Base-by-base conservation (phyloP, 495 filamentous ascomycete species). In the Talaromyces proteolyticus region DNA sequence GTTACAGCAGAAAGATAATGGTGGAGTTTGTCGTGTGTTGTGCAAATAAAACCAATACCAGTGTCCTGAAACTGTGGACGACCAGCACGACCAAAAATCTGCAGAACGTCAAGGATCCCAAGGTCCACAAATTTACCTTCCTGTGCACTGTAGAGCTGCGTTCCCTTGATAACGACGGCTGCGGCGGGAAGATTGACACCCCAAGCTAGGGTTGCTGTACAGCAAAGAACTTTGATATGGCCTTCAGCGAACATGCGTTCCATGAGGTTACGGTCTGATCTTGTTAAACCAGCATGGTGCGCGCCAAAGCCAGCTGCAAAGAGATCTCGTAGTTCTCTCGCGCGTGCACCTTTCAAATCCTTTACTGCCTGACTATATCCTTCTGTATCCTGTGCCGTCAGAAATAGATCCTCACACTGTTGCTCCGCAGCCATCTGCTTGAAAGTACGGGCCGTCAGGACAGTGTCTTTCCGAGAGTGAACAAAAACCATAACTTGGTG, bases 401-500 rank as follows among this genome's bases (percentile, higher is more conserved):
- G 55, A 53, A 97, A 90, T 0, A 99, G 75, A 54, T 91, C 84
- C 7, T 81, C 68, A 52, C 84, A 87, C 14, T 75, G 75, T 36
- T 95, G 71, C 38, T 97, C 91, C 12, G 81, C 70, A 3, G 93
- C 94, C 76, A 92, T 88, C 57, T 96, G 84, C 50, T 85, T 81
- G 22, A 99, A 77, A 67, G 81, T 87, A 51, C 86, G 87, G 19
- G 93, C 91, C 0, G 92, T 95, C 44, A 82, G 77, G 37, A 95
- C 78, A 1, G 93, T 99, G 58, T 99, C 94, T 64, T 94, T 93
- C 19, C 93, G 80, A 2, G 50, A 95, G 62, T 99, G 93, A 2
- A 99, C 93, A 66, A 99, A 98, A 0, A 99, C 91, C 93, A 99
- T 99, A 45, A 97, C 80, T 59, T 99, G 93, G 55, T 99, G 91